phyloP scores from a whole-genome alignment of 768 basidiomycete genomes.

The Tylopilus vinaceipallidus region DNA sequence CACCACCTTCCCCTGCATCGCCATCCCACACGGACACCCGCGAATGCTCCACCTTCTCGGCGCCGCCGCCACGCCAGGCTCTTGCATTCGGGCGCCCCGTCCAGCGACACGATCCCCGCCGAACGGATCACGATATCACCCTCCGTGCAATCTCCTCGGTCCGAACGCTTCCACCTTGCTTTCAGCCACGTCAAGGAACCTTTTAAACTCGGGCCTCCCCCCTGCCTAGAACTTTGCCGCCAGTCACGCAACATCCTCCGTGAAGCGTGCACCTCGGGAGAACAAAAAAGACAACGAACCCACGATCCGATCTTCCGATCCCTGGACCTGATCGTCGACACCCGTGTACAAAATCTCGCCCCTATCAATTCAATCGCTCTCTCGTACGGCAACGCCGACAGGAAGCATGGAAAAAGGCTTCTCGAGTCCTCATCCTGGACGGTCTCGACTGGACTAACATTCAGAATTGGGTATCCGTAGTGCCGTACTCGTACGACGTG shows the following conservation, averaged over 20 bases:
- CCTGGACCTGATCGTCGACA: slow-evolving; percentile 29
- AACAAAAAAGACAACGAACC: background rate
- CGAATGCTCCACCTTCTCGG: no score
- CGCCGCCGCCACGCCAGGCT: slow-evolving; percentile 8
- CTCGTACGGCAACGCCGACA: slow-evolving; percentile 13
- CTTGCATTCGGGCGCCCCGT: no score
- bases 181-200: slow-evolving; percentile 15
- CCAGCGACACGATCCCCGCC: no score
- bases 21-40: no score
- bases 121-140: no score
- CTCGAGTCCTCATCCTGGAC: background rate
- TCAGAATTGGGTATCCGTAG: slow-evolving; percentile 15
- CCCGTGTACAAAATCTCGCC: slow-evolving; percentile 1
- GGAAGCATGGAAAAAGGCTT: no score
- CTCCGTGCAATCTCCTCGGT: slow-evolving; percentile 9
- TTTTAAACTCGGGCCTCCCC: slow-evolving; percentile 9
- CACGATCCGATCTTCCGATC: slow-evolving; percentile 33
- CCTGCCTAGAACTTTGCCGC: slow-evolving; percentile 7
- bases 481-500: slow-evolving; percentile 12
- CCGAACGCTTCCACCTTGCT: background rate
- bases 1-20: no score
- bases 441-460: background rate
- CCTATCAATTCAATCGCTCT: slow-evolving; percentile 22
- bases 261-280: slow-evolving; percentile 22
- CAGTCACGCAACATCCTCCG: slow-evolving; percentile 17